Conservation (phyloP, 805 yeast species). For the Alloascoidea africana region DNA sequence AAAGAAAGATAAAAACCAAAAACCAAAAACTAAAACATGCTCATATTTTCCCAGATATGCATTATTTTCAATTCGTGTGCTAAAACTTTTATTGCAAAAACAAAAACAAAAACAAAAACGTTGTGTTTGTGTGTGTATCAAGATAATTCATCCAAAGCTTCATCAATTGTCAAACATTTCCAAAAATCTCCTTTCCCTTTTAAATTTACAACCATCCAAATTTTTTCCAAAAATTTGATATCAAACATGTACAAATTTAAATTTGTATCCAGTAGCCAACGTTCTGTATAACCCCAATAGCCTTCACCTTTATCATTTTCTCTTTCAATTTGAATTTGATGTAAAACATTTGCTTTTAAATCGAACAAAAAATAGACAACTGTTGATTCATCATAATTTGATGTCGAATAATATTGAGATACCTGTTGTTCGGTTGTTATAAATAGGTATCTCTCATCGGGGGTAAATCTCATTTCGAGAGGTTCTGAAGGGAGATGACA, state of each 20-base stretch:
- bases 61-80: too few species aligned
- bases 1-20: too few species aligned
- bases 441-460: neutral
- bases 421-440: neutral
- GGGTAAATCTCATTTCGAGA: neutral
- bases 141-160: too few species aligned
- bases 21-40: too few species aligned
- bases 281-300: conserved; percentile 1
- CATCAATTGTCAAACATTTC: too few species aligned
- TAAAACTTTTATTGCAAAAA: too few species aligned
- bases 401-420: too few species aligned
- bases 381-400: neutral
- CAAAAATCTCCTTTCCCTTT: neutral
- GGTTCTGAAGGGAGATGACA: neutral
- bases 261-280: neutral
- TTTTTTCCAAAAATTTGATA: neutral
- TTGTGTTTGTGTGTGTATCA: too few species aligned
- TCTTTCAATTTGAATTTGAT: neutral
- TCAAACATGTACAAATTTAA: neutral
- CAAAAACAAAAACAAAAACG: too few species aligned
- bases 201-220: neutral
- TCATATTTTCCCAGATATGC: too few species aligned
- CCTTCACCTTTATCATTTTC: conserved; percentile 1
- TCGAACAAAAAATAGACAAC: neutral
- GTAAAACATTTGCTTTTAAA: neutral